These are phyloP conservation scores for Quercus rubra DNA, from an alignment of 306 rosid species.

Conservation along the genomic window DNA sequence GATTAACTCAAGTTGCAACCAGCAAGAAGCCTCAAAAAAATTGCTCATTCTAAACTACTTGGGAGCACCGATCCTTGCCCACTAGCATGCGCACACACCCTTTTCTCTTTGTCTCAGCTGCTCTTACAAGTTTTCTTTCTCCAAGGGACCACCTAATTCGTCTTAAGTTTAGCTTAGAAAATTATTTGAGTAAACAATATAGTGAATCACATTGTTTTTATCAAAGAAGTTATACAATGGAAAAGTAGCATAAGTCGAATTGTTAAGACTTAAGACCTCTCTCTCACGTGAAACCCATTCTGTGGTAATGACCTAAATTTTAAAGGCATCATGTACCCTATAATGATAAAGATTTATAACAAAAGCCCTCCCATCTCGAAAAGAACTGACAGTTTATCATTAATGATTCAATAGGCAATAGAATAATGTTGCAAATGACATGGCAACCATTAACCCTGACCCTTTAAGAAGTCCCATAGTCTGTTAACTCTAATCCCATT, in stretches of 20 bases:
- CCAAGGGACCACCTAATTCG: neutral
- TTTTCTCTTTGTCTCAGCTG: neutral
- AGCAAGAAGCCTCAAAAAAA: neutral
- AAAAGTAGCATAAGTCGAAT: neutral
- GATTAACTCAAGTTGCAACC: neutral
- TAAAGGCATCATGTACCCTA: neutral
- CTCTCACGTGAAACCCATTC: neutral
- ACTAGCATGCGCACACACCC: constrained; percentile 22
- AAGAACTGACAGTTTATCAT: neutral
- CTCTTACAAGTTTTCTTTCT: neutral
- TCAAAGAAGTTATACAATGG: neutral
- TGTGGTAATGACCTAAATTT: neutral
- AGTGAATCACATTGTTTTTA: neutral
- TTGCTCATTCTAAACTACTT: constrained; percentile 6
- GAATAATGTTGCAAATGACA: constrained; percentile 13
- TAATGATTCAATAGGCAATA: neutral
- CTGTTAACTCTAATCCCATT: neutral
- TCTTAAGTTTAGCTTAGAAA: neutral
- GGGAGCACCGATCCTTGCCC: constrained; percentile 21
- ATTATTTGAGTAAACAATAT: constrained; percentile 11
- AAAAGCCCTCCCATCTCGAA: neutral
- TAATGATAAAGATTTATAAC: neutral
- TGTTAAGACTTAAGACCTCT: neutral
- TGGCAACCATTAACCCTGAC: neutral
- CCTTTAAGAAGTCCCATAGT: neutral